These are phyloP conservation scores for Dictyostelium capitatum DNA, from an alignment of 78 protist genomes.

Conservation along the genomic window DNA sequence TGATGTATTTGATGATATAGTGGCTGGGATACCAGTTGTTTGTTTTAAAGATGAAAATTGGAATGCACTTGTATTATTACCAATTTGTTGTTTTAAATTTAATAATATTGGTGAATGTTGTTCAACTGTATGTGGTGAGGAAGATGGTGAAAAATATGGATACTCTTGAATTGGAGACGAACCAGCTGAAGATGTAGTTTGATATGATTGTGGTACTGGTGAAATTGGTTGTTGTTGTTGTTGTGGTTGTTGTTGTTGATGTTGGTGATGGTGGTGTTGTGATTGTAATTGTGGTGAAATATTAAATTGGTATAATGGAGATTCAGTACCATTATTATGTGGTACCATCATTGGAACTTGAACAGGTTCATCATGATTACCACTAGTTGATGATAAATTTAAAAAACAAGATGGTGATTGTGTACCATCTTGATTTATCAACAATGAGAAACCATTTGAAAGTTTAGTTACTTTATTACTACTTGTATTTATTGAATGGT, in stretches of 20 bases:
- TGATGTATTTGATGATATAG: not conserved
- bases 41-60: constrained; percentile 12
- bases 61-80: not conserved
- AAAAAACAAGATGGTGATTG: constrained; percentile 43
- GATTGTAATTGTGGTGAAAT: constrained; percentile 9
- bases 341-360: not conserved
- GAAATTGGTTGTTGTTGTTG: not conserved
- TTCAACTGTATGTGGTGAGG: not conserved
- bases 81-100: not conserved
- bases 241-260: not conserved
- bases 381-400: constrained; percentile 22
- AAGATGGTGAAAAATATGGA: constrained; percentile 7
- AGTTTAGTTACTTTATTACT: not conserved
- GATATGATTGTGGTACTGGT: constrained; percentile 28
- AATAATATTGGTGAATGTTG: not conserved
- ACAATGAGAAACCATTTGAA: constrained; percentile 10
- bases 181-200: not conserved
- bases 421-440: constrained; percentile 20
- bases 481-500: not conserved
- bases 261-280: not conserved
- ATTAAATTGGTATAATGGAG: constrained; percentile 10
- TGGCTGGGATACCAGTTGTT: not conserved
- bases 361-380: not conserved
- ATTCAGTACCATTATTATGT: not conserved
- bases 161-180: constrained; percentile 40